Percentiles rank a stretch among this genome's conserved stretches.
Evolutionary conservation across 805 yeast genomes (phyloP).

Genomic region (Candida oleophila): DNA sequence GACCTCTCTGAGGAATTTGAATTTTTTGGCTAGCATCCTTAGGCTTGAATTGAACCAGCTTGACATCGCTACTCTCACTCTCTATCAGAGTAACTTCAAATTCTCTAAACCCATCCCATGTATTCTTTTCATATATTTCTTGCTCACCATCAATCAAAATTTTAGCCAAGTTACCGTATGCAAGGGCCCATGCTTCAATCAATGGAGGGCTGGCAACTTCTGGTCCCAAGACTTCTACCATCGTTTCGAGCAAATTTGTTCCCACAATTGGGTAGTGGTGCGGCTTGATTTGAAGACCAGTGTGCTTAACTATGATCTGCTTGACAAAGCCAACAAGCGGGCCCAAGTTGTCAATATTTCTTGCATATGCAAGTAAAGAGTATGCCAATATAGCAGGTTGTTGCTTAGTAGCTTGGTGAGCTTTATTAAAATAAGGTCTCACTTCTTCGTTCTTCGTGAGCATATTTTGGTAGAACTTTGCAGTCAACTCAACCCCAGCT

Average conservation of each 20-base stretch:
- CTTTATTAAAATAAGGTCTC: constrained; percentile 56
- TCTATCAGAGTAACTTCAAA: constrained; percentile 45
- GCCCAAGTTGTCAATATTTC: constrained; percentile 57
- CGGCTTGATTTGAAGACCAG: constrained; percentile 59
- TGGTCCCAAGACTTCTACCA: constrained; percentile 53
- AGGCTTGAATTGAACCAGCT: constrained; percentile 51
- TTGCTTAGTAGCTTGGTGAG: constrained; percentile 51
- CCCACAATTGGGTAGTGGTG: constrained; percentile 72
- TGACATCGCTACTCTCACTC: constrained; percentile 47
- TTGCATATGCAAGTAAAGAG: constrained; percentile 60
- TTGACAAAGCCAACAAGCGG: constrained; percentile 54
- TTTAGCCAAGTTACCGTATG: constrained; percentile 64
- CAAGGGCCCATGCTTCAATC: constrained; percentile 62
- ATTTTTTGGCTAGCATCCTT: constrained; percentile 30
- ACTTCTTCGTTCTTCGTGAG: constrained; percentile 52
- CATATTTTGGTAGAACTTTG: constrained; percentile 56
- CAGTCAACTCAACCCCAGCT: constrained; percentile 55
- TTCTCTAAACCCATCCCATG: constrained; percentile 59
- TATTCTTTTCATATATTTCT: constrained; percentile 38
- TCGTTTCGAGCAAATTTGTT: constrained; percentile 49
- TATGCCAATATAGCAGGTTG: constrained; percentile 68
- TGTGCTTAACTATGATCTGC: constrained; percentile 64
- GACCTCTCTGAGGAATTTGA: constrained; percentile 42
- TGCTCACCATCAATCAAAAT: constrained; percentile 56
- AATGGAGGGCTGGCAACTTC: constrained; percentile 59